phyloP scores from a whole-genome alignment of 2,329 filamentous ascomycete genomes.

The Venturia nashicola region DNA sequence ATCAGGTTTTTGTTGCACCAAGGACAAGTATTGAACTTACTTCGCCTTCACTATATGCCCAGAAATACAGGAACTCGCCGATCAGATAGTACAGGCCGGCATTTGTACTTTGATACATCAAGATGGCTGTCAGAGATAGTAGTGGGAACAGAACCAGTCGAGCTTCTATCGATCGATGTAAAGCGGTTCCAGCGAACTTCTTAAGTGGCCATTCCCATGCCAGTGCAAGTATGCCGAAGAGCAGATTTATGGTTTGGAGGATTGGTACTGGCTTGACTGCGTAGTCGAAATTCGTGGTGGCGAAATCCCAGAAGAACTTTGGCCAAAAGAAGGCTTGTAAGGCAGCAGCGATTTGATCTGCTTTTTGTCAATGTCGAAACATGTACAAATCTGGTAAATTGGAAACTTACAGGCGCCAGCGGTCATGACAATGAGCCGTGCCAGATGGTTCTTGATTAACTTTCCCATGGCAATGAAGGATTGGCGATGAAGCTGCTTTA shows the following conservation, averaged over 20 bases:
- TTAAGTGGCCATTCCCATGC: slow-evolving; percentile 85
- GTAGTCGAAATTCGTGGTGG: slow-evolving; percentile 77
- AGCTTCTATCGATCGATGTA: slow-evolving; percentile 82
- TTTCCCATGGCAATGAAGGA: slow-evolving; percentile 58
- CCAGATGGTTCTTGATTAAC: slow-evolving; percentile 99
- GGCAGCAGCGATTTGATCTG: slow-evolving; percentile 77
- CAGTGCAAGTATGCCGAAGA: slow-evolving; percentile 66
- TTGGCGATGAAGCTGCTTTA: slow-evolving; percentile 1
- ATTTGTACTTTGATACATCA: slow-evolving; percentile 90
- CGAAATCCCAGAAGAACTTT: slow-evolving; percentile 96
- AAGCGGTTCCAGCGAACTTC: slow-evolving; percentile 59
- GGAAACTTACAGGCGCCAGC: slow-evolving; percentile 56
- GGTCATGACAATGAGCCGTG: slow-evolving; percentile 80
- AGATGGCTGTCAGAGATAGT: slow-evolving; percentile 56
- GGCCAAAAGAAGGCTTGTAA: slow-evolving; percentile 94
- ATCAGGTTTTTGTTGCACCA: neutral
- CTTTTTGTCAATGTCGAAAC: slow-evolving; percentile 4
- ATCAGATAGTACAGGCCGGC: slow-evolving; percentile 84
- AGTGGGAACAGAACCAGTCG: slow-evolving; percentile 75
- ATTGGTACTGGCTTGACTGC: slow-evolving; percentile 80
- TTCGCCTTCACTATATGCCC: slow-evolving; percentile 96
- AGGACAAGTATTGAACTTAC: slow-evolving; percentile 36
- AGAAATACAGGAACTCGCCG: slow-evolving; percentile 80
- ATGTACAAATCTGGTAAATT: neutral
- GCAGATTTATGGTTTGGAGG: slow-evolving; percentile 78